phyloP scores from a whole-genome alignment of 1,139 yeast genomes.

The Magnusiomyces tetraspermus region DNA sequence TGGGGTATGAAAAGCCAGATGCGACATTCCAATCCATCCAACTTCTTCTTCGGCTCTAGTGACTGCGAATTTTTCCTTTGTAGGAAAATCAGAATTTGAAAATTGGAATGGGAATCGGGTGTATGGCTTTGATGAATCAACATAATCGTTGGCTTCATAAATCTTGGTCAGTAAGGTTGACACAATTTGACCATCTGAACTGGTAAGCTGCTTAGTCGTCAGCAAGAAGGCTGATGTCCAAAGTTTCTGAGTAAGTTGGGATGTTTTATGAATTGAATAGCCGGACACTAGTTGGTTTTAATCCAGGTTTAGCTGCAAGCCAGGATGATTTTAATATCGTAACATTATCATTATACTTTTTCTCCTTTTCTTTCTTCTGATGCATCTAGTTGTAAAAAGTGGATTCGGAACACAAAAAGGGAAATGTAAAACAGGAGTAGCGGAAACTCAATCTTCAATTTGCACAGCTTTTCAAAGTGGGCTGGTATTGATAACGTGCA shows the following conservation, averaged over 20 bases:
- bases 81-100: constrained; percentile 8
- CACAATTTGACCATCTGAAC: constrained; percentile 27
- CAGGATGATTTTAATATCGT: too few relatives aligned
- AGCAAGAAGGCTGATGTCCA: not conserved
- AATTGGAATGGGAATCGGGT: not conserved
- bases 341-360: too few relatives aligned
- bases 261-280: too few relatives aligned
- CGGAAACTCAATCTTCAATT: too few relatives aligned
- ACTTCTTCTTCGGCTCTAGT: constrained; percentile 22
- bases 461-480: too few relatives aligned
- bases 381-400: too few relatives aligned
- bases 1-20: constrained; percentile 20
- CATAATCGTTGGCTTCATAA: constrained; percentile 9
- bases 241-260: not conserved
- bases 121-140: constrained; percentile 6
- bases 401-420: too few relatives aligned
- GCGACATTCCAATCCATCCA: constrained; percentile 26
- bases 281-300: too few relatives aligned
- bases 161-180: constrained; percentile 21
- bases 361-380: too few relatives aligned
- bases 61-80: constrained; percentile 16
- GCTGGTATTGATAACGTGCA: too few relatives aligned
- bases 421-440: too few relatives aligned
- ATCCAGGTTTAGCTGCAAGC: too few relatives aligned
- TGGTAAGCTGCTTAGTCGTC: constrained; percentile 7